Conservation (phyloP, 805 yeast genomes). For the Saturnispora sekii region DNA sequence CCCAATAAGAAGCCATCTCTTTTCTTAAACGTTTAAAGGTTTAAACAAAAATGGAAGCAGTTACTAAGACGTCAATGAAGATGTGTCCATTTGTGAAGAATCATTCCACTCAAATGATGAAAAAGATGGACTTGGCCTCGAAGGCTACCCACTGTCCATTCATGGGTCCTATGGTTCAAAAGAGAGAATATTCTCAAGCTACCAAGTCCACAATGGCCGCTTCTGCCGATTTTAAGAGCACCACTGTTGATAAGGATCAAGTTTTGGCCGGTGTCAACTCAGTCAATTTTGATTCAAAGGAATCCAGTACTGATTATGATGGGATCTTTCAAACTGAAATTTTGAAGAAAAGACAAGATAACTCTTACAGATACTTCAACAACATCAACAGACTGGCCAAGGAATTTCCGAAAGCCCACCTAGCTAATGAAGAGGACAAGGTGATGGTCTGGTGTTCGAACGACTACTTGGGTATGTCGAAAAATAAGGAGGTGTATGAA, state of each 20-base stretch:
- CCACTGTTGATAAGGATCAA: conserved; percentile 27
- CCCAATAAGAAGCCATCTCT: neutral
- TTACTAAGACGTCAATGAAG: conserved; percentile 64
- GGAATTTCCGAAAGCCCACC: conserved; percentile 91
- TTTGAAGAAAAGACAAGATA: conserved; percentile 68
- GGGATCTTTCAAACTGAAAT: conserved; percentile 62
- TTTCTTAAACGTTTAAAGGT: neutral
- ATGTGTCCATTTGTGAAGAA: conserved; percentile 75
- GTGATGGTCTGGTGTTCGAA: conserved; percentile 99
- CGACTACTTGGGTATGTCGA: conserved; percentile 94
- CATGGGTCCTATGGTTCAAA: conserved; percentile 54
- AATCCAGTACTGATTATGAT: conserved; percentile 56
- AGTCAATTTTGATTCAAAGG: conserved; percentile 32
- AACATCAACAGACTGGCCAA: conserved; percentile 92
- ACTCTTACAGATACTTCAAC: conserved; percentile 92
- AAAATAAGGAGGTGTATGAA: conserved; percentile 58
- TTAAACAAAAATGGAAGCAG: conserved; percentile 53
- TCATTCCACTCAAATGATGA: conserved; percentile 49
- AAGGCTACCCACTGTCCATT: conserved; percentile 82
- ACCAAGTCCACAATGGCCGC: conserved; percentile 37
- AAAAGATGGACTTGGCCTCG: conserved; percentile 44
- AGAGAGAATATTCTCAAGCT: conserved; percentile 38
- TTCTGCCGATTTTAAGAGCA: conserved; percentile 18
- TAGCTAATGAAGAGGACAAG: conserved; percentile 61
- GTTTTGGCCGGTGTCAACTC: conserved; percentile 23